Evolutionary conservation across 164 flowering plant species (phyloP), one percentile per base, ranked within the genome.

Genomic region (Warburgia ugandensis): DNA sequence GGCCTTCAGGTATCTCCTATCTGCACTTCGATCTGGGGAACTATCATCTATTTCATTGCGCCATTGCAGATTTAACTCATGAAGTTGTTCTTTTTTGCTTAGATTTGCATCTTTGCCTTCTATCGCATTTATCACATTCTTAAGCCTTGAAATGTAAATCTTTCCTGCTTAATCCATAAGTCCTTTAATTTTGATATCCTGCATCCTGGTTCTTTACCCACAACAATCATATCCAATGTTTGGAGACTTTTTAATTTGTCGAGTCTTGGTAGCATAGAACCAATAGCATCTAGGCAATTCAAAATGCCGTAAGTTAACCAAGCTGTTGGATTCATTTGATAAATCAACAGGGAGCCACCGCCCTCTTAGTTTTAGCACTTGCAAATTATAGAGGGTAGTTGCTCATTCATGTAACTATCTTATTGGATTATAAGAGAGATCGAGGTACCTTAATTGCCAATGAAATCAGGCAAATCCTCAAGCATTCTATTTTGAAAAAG

Each of bases 51-150:
- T 11, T 17, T 2, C 17, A 22, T 17, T 1, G 26, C 48, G 42
- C 73, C 73, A 74, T 9, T 44, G 28, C 29, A 70, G 16, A 5
- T 2, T 12, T 43, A 72, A 36, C 20, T 48, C 14, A 0, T 41
- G 37, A 14, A 76, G 51, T 22, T 54, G 7, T n/a, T 42, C 6
- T 32, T 67, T 67, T 2, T 45, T 42, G 13, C 6, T 45, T 48
- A 75, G 31, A 3, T 57, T 36, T 5, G 73, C 68, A 5, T 29
- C 39, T 9, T 10, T 1, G 3, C 68, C 72, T 42, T 52, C 61
- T 7, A 23, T 17, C 27, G n/a, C 26, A 25, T 37, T 25, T 0
- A 3, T 20, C 13, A 60, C 55, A 44, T 56, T 56, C 13, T 67
- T 54, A 28, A 75, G 32, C 5, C 41, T 30, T 20, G 27, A 26